Evolutionary conservation across 2,329 filamentous ascomycete genomes (phyloP), one percentile per base, ranked within the genome.

Genomic region (Hyphodiscus sp.): DNA sequence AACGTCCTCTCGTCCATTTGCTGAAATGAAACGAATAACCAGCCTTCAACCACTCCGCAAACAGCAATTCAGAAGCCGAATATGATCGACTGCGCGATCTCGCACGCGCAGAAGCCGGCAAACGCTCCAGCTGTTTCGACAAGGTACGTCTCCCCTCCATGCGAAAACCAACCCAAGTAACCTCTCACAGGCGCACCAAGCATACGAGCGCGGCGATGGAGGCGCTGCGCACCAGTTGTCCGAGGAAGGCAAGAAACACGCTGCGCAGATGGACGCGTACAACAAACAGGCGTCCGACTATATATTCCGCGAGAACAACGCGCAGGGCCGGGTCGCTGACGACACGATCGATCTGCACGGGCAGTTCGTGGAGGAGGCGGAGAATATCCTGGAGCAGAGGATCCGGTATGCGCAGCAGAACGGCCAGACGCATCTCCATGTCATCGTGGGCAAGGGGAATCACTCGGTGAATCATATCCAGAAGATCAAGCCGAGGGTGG

Each of bases 291-390:
- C 94, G 1, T 89, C 89, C 55, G 89, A 96, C 55, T 95, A 82
- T 71, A 97, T 97, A 68, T 96, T 99, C 76, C 86, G 91, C 42
- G 90, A 92, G 73, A 96, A 96, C 76, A 97, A 97, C 69, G 85
- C 88, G 19, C 70, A 76, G 2, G 88, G 83, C 18, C 83, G 86
- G 57, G 86, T 95, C 10, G 79, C 82, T 16, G 76, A 76, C 42
- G 92, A 97, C 71, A 90, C 87, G 9, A 91, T 99, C 63, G 94
- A 99, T 72, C 77, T 99, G 47, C 94, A 99, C 70, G 94, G 94
- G 2, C 87, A 95, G 67, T 96, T 87, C 65, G 91, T 96, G 55
- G 89, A 96, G 69, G 94, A 97, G 74, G 94, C 94, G 5, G 91
- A 96, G 75, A 82, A 89, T 59, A 94, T 96, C 53, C 76, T 97